Conservation (phyloP, 1,284 basidiomycete species). For the Cutaneotrichosporon spelunceum region DNA sequence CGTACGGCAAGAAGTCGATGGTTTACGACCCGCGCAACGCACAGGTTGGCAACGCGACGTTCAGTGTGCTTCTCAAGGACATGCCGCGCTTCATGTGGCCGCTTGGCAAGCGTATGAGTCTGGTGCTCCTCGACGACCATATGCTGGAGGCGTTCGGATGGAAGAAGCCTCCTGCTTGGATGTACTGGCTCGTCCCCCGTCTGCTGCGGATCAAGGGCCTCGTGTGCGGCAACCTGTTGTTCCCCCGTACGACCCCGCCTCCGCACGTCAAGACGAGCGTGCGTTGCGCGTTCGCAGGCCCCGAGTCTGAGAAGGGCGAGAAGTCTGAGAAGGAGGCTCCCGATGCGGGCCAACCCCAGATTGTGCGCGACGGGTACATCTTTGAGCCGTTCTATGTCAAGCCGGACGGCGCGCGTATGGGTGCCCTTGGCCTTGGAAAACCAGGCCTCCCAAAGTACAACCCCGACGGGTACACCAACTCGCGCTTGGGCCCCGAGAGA, state of each 20-base stretch:
- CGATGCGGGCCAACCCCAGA: background rate
- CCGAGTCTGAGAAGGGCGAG: background rate
- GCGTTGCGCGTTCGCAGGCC: background rate
- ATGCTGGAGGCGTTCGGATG: slow-evolving; percentile 18
- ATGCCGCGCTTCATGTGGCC: slow-evolving; percentile 8
- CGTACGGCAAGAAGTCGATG: slow-evolving; percentile 11
- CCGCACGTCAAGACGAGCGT: background rate
- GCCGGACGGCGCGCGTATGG: background rate
- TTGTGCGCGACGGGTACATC: slow-evolving; percentile 17
- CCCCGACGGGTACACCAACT: slow-evolving; percentile 8
- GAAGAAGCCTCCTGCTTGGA: background rate
- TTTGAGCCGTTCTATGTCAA: slow-evolving; percentile 22
- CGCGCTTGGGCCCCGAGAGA: slow-evolving; percentile 12
- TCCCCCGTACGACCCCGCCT: slow-evolving; percentile 9
- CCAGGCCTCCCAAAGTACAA: slow-evolving; percentile 11
- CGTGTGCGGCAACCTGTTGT: slow-evolving; percentile 6
- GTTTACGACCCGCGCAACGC: slow-evolving; percentile 14
- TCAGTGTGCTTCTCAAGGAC: slow-evolving; percentile 14
- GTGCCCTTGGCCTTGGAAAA: slow-evolving; percentile 6
- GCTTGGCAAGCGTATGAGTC: background rate
- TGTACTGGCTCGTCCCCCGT: slow-evolving; percentile 12
- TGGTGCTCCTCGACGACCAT: slow-evolving; percentile 20
- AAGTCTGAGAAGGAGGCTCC: background rate
- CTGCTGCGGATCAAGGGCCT: slow-evolving; percentile 15
- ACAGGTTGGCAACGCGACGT: slow-evolving; percentile 16